phyloP scores from a whole-genome alignment of 192 early-diverging fungal genomes.

The Coemansia nantahalensis region DNA sequence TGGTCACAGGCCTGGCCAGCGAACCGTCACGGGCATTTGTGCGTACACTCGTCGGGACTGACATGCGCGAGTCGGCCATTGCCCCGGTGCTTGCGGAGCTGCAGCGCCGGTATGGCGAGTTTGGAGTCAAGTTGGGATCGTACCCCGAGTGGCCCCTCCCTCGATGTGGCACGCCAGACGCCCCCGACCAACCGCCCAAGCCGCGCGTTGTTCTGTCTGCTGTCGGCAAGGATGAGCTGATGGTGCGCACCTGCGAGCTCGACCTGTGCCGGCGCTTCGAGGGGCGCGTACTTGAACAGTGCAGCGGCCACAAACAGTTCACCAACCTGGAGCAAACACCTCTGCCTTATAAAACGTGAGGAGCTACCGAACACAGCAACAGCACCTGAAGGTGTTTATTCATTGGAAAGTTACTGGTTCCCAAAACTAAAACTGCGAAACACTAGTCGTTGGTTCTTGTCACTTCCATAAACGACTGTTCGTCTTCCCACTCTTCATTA shows the following conservation, averaged over 20 bases:
- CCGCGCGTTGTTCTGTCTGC: constrained; percentile 22
- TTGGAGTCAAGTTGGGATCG: constrained; percentile 27
- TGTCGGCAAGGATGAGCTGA: constrained; percentile 9
- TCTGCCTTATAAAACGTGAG: too few species aligned
- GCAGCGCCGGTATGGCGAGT: constrained; percentile 16
- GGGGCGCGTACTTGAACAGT: constrained; percentile 3
- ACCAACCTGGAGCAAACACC: not conserved
- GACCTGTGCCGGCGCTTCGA: constrained; percentile 14
- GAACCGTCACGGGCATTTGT: constrained; percentile 4
- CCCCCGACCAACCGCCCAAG: not conserved
- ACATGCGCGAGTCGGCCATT: constrained; percentile 21
- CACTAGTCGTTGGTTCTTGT: too few species aligned
- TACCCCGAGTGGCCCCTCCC: constrained; percentile 34
- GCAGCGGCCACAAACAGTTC: too few species aligned
- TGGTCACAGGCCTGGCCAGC: constrained; percentile 4
- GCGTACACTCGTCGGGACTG: constrained; percentile 23
- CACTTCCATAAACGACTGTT: too few species aligned
- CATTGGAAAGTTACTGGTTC: too few species aligned
- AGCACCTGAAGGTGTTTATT: too few species aligned
- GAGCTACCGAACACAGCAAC: too few species aligned
- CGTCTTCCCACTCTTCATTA: too few species aligned
- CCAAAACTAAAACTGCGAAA: too few species aligned
- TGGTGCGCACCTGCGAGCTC: constrained; percentile 9
- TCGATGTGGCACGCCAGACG: too few species aligned
- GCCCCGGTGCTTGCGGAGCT: constrained; percentile 23